Evolutionary conservation across 2,329 filamentous ascomycete species (phyloP), one percentile per base, ranked within the genome.

Genomic region (Talaromyces sp.): DNA sequence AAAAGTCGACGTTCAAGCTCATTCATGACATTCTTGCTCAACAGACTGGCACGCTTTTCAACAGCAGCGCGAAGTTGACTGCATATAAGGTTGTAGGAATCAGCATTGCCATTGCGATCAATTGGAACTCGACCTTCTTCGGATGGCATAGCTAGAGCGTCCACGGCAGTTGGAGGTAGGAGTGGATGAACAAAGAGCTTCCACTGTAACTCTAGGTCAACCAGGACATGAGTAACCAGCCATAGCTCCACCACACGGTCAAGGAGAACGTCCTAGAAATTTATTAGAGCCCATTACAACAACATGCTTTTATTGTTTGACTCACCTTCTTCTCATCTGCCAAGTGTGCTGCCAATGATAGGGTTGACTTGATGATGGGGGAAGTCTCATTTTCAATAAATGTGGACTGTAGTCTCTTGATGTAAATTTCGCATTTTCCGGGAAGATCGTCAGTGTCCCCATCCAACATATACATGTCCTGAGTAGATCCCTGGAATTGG

Each of bases 1-100:
- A 86, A 76, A 4, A 87, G 73, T n/a, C 84, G 80, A 18, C 83
- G 80, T 69, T 87, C 85, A 1, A 87, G 77, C 63, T 86, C 84
- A 65, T 84, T 84, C 78, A 86, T 82, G 37, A 86, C 80, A 9
- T 75, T 75, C 60, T 83, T 84, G 66, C 80, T 80, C 5, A 86
- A 74, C 59, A 77, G 76, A 14, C 79, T 76, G 39, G 83, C 83
- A 31, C 82, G 80, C 66, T 83, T 83, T 68, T 87, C 84, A 18
- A 81, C 78, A 1, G 80, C 82, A 4, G 82, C 81, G 55, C 82
- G 80, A 52, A 86, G 73, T 69, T 87, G 84, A 58, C 78, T 76
- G 66, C 75, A 80, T 64, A 87, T 80, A 3, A 85, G 73, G 1
- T 73, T 70, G 65, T 83, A 81, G 1, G 82, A 81, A 28, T 81